Percentiles rank a stretch among this genome's conserved stretches.
Conservation (phyloP, 768 basidiomycete genomes). For the Podaxis mareebaensis region DNA sequence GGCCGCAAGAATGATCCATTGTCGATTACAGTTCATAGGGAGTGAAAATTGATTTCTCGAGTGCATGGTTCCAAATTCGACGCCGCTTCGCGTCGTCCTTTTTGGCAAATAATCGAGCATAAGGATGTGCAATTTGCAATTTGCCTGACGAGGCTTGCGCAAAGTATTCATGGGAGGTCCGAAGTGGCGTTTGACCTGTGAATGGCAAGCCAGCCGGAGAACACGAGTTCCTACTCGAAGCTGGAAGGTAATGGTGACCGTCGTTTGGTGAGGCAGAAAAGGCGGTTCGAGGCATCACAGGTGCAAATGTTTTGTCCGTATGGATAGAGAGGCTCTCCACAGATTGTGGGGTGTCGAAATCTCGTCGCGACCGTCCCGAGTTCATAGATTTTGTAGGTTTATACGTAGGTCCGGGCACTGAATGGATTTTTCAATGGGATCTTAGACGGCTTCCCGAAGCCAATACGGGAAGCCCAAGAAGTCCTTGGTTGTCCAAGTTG, state of each 20-base stretch:
- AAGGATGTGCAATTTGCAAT: constrained; percentile 56
- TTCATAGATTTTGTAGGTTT: background rate
- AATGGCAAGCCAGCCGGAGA: background rate
- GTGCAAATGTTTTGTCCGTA: background rate
- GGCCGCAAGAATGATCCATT: background rate
- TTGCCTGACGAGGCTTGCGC: constrained; percentile 17
- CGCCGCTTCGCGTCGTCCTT: constrained; percentile 65
- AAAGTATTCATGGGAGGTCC: constrained; percentile 1
- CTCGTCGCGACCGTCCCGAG: background rate
- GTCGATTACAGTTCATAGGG: constrained; percentile 62
- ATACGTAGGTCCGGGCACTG: background rate
- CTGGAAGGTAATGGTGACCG: background rate
- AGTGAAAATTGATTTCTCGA: constrained; percentile 71
- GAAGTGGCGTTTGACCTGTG: background rate
- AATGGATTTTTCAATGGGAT: background rate
- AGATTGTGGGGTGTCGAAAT: too few species aligned
- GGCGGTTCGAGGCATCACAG: background rate
- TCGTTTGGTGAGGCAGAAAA: background rate
- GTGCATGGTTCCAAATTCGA: constrained; percentile 76
- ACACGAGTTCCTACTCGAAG: background rate
- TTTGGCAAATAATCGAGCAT: constrained; percentile 68
- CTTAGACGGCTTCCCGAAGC: constrained; percentile 2
- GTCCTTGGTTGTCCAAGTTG: background rate
- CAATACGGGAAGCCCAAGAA: background rate
- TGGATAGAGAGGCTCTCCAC: background rate